Base-by-base conservation (phyloP, 495 filamentous ascomycete species). In the Hypoxylon cercidicola region DNA sequence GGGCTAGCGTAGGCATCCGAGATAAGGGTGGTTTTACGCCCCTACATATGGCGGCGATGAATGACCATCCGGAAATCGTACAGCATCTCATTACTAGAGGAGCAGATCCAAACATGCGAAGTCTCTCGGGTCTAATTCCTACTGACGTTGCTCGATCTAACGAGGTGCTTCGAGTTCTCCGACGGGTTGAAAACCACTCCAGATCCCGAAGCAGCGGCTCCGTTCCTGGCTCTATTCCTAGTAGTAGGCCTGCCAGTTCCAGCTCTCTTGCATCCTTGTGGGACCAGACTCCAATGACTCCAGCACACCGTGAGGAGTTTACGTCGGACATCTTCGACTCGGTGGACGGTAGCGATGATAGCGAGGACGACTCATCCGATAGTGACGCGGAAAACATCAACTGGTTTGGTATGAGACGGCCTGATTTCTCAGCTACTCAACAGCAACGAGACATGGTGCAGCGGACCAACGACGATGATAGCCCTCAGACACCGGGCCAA, bases 1-100 rank as follows among this genome's bases (percentile, higher is more conserved):
- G 91, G n/a, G 92, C 91, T 7, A 89, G 88, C 62, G 86, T 89
- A 0, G 87, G 94, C 64, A 74, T 87, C 18, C 84, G 88, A 60
- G 93, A 97, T 72, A 89, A 87, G 56, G 89, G 87, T 49, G 93
- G 93, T 23, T 93, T 92, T 73, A 91, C 90, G 10, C 87, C 93
- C 10, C 87, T 96, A 81, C 92, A 95, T 69, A 81, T 93, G 66
- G 93, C 93, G 25, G 87, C 90, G n/a, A 80, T 96, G 64, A 87
- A 88, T 74, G 85, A 88, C 34, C 88, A 92, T 69, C 78, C 84
- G 15, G 86, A 93, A 60, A 93, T 96, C 62, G 84, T 95, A 9
- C 84, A 88, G 52, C 85, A 88, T 16, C 85, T 97, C 28, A 84
- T 93, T 48, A 79, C 88, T 20, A 84, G 85, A 25, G 89, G 91